phyloP scores from a whole-genome alignment of 345 rosid genomes.

The Sonneratia caseolaris region DNA sequence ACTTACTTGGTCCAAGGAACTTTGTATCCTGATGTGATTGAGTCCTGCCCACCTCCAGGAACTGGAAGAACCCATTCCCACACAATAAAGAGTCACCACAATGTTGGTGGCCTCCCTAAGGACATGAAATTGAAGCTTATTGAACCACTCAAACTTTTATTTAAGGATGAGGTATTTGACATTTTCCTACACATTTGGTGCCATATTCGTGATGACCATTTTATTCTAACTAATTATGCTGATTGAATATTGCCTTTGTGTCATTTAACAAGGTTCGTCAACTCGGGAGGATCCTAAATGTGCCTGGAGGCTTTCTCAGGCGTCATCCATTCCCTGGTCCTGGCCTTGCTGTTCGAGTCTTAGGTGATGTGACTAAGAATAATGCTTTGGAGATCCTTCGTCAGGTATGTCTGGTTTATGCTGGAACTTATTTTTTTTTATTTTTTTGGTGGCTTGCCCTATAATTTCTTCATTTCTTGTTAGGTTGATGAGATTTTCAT shows the following conservation, averaged over 20 bases:
- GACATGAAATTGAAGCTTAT: conserved; percentile 96
- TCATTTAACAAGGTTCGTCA: conserved; percentile 61
- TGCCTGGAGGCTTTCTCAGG: conserved; percentile 76
- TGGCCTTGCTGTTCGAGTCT: conserved; percentile 91
- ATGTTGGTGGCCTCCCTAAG: conserved; percentile 98
- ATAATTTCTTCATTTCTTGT: neutral
- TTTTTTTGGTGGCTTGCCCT: conserved; percentile 1
- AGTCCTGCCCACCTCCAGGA: conserved; percentile 99
- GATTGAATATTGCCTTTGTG: neutral
- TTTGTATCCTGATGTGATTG: conserved; percentile 90
- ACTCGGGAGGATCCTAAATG: conserved; percentile 74
- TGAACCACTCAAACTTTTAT: conserved; percentile 89
- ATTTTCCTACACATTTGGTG: conserved; percentile 4
- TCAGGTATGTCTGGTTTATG: conserved; percentile 30
- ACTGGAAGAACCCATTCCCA: conserved; percentile 84
- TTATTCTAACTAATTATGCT: neutral
- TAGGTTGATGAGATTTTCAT: conserved; percentile 97
- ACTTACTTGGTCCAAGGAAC: conserved; percentile 92
- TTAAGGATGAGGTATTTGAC: conserved; percentile 79
- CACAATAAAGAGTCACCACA: conserved; percentile 97
- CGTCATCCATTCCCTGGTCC: conserved; percentile 99
- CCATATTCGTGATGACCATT: neutral
- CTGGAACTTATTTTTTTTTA: neutral
- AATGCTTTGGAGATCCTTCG: conserved; percentile 84
- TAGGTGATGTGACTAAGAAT: conserved; percentile 91